Evolutionary conservation across 148 eudicot species (phyloP), one percentile per base, ranked within the genome.

Genomic region (Rhododendron kiyosumense): DNA sequence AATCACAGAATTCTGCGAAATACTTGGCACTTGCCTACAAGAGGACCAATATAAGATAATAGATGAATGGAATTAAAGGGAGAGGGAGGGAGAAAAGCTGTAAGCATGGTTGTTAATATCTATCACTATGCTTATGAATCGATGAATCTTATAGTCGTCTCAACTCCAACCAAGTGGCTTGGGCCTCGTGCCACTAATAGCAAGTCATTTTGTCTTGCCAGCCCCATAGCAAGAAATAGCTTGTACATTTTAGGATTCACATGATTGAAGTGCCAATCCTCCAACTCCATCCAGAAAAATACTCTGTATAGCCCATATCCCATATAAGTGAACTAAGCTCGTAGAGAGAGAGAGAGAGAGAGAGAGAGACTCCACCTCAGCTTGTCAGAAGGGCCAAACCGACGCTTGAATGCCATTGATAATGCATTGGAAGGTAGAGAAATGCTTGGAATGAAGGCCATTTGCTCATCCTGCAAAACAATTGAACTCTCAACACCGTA

Each of bases 311-410:
- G 28, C 65, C 65, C 48, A 67, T 48, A 41, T 49, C 65, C 65
- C 48, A 83, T 48, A 67, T 45, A 45, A 43, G 48, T 13, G 36
- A 83, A 13, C 49, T 48, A 79, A 79, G 57, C 32, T 41, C 7
- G 7, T 6, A 6, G 7, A 41, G 14, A 15, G 59, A 13, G 79
- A 46, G 82, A 83, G 73, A 51, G 54, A 79, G 57, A 83, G 86
- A 85, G 73, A 61, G 82, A 85, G 85, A 85, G 84, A 89, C 76
- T 57, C 75, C 88, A 97, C 99, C 99, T 97, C 91, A 95, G 90
- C 91, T 95, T 95, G 90, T 95, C 98, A 30, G 98, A 94, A 88
- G 98, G 98, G 88, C 95, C 90, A 79, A 94, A 91, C 9, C 90
- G 93, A 30, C 98, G 95, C 88, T 97, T 97, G 85, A 97, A 97